These are phyloP conservation scores for Irpex sp. DNA, from an alignment of 1,284 basidiomycete genomes.

Conservation along the genomic window DNA sequence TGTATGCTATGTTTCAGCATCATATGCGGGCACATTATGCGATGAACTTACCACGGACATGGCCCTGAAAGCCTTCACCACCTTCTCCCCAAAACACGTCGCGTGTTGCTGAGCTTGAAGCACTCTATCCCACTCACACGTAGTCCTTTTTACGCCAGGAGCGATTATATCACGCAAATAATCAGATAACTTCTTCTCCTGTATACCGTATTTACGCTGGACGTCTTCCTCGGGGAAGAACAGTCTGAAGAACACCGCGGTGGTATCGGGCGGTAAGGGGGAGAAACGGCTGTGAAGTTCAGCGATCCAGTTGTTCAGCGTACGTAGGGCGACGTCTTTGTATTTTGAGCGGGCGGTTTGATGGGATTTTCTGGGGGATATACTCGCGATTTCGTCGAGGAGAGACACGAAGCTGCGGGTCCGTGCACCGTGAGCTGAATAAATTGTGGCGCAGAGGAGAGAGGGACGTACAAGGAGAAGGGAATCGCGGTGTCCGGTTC, in stretches of 20 bases:
- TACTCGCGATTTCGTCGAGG: conserved; percentile 38
- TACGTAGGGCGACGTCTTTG: conserved; percentile 18
- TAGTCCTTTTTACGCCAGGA: neutral
- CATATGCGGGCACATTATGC: neutral
- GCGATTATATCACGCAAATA: conserved; percentile 52
- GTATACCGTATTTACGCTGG: conserved; percentile 67
- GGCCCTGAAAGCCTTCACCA: conserved; percentile 41
- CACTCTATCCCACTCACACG: neutral
- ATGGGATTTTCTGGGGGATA: conserved; percentile 17
- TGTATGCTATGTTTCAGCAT: conserved; percentile 2
- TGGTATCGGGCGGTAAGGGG: conserved; percentile 45
- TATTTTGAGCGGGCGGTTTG: conserved; percentile 11
- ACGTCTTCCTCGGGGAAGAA: conserved; percentile 82
- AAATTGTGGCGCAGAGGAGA: neutral
- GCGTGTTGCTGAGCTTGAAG: conserved; percentile 28
- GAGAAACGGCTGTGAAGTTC: conserved; percentile 39
- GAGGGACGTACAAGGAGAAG: neutral
- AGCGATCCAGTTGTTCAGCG: conserved; percentile 46
- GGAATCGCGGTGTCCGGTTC: neutral
- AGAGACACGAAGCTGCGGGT: conserved; percentile 41
- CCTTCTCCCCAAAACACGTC: conserved; percentile 65
- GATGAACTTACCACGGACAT: conserved; percentile 32
- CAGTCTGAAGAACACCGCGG: conserved; percentile 59
- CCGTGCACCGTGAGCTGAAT: neutral
- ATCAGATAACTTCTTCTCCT: conserved; percentile 63